Evolutionary conservation across 2,329 filamentous ascomycete species (phyloP).

Genomic region (Cyanodermella asteris): DNA sequence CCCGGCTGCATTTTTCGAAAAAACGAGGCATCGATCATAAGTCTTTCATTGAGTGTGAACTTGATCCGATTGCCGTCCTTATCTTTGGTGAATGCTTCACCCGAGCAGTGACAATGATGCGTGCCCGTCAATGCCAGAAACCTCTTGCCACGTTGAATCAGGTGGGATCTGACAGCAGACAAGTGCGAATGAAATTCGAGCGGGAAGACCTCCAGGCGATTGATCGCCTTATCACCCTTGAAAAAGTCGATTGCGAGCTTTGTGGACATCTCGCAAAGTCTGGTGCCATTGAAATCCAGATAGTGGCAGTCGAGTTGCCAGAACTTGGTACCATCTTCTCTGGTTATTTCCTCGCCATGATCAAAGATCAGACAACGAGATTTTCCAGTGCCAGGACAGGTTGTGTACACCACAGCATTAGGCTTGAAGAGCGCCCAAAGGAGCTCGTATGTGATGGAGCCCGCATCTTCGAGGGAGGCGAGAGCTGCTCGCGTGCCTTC

Average conservation of each 20-base stretch:
- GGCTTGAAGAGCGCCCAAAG: conserved; percentile 17
- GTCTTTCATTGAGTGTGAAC: conserved; percentile 56
- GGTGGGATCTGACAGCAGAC: conserved; percentile 2
- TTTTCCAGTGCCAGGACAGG: conserved; percentile 7
- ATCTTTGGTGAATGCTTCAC: conserved; percentile 4
- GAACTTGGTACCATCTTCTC: background rate
- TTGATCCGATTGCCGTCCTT: conserved; percentile 30
- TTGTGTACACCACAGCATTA: conserved; percentile 12
- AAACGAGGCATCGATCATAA: conserved; percentile 4
- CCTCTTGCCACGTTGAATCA: conserved; percentile 2
- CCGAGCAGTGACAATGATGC: conserved; percentile 4
- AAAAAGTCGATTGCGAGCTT: conserved; percentile 3
- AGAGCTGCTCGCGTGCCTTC: conserved; percentile 8
- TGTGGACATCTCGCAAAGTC: conserved; percentile 3
- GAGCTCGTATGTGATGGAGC: conserved; percentile 16
- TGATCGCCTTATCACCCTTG: conserved; percentile 1
- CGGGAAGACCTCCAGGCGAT: conserved; percentile 3
- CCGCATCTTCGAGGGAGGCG: conserved; percentile 10
- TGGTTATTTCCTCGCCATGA: conserved; percentile 5
- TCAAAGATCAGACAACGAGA: conserved; percentile 8
- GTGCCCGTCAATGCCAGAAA: conserved; percentile 3
- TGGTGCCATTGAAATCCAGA: conserved; percentile 3
- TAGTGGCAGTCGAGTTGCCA: conserved; percentile 4
- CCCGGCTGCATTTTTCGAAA: conserved; percentile 3
- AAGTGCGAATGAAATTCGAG: conserved; percentile 4